Conservation (phyloP, 129 eudicot species). For the Silybum marianum region DNA sequence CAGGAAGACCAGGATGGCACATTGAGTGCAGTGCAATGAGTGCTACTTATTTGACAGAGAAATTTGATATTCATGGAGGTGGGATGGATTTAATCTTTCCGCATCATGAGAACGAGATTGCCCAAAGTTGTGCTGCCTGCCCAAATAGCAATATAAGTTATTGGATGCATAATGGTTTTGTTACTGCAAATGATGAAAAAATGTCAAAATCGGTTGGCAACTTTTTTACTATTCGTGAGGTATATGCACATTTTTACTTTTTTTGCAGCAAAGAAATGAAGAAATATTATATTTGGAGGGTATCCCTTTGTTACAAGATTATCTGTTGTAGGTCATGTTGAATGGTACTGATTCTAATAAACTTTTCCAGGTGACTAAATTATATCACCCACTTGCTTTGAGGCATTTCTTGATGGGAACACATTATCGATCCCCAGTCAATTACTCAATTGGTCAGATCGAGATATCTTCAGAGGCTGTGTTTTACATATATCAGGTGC, state of each 20-base stretch:
- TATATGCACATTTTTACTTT: constrained; percentile 18
- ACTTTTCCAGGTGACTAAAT: constrained; percentile 59
- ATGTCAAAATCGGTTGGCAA: constrained; percentile 82
- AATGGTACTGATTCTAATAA: background rate
- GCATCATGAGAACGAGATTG: constrained; percentile 94
- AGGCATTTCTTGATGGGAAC: constrained; percentile 87
- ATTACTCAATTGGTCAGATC: constrained; percentile 69
- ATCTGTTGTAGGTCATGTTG: background rate
- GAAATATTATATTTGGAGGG: too few species aligned
- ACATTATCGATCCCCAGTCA: constrained; percentile 86
- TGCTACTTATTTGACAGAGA: constrained; percentile 63
- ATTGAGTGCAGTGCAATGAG: constrained; percentile 99
- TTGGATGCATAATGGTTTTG: constrained; percentile 97
- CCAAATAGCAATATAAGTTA: constrained; percentile 61
- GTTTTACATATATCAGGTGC: constrained; percentile 76
- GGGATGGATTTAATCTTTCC: constrained; percentile 92
- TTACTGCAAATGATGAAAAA: constrained; percentile 80
- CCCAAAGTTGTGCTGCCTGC: constrained; percentile 94
- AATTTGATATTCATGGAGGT: constrained; percentile 94
- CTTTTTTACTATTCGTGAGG: constrained; percentile 91
- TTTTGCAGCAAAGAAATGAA: too few species aligned
- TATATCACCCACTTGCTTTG: constrained; percentile 90
- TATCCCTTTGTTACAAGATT: background rate
- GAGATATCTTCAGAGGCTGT: constrained; percentile 81
- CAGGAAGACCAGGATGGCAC: constrained; percentile 99